Conservation (phyloP, 441 rosid species). For the Jatropha podagrica region DNA sequence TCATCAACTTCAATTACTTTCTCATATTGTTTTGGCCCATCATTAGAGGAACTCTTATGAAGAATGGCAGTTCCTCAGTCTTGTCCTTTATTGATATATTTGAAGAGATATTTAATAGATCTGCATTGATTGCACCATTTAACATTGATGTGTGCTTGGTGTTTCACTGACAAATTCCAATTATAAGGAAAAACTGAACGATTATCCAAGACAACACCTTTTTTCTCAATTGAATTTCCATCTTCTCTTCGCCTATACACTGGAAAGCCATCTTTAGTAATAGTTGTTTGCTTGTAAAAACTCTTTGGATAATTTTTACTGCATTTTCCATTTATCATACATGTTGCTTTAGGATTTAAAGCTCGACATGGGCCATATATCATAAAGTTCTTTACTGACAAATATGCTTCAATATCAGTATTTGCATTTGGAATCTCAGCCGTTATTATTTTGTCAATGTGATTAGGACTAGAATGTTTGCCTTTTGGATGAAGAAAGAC, state of each 20-base stretch:
- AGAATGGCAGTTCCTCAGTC: not conserved
- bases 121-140: not conserved
- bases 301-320: constrained; percentile 5
- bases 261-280: constrained; percentile 15
- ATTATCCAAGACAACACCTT: not conserved
- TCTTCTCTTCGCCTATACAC: not conserved
- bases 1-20: not conserved
- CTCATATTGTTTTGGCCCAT: not conserved
- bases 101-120: too few species aligned
- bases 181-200: not conserved
- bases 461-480: not conserved
- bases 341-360: not conserved
- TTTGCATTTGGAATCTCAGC: too few species aligned
- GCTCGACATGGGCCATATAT: constrained; percentile 12
- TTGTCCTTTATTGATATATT: not conserved
- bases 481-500: not conserved
- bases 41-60: not conserved
- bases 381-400: too few species aligned
- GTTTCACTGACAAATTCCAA: not conserved
- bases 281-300: not conserved
- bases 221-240: not conserved
- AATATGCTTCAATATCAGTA: too few species aligned
- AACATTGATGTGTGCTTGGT: not conserved
- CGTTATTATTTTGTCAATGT: not conserved
- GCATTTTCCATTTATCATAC: not conserved